Evolutionary conservation across 208 protist species (phyloP), one percentile per base, ranked within the genome.

Genomic region (Trypanosoma mega): DNA sequence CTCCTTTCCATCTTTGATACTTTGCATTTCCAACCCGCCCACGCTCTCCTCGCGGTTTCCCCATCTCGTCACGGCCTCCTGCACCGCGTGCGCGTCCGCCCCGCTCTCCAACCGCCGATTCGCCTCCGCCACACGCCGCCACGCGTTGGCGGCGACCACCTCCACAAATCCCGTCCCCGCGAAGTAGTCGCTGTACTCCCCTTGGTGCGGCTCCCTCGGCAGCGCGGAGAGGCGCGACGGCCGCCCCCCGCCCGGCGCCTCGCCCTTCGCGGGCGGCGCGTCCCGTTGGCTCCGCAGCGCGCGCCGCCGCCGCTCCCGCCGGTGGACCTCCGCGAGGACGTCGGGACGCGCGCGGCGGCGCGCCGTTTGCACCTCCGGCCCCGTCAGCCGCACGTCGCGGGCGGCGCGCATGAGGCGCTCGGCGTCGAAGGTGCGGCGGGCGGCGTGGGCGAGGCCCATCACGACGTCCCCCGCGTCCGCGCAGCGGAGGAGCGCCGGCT

Each of bases 381-480:
- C 55, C n/a, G 50, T 24, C 11, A 88, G 52, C n/a, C 61, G 39
- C 26, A 82, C 33, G 8, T 37, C 34, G 18, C 41, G 55, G 0
- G 72, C 63, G 0, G 58, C 53, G 14, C 57, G 60, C 8, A 85
- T 41, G 12, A 88, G 74, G 26, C 54, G 44, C 7, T 72, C 23
- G 1, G 71, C 72, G 24, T 87, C 67, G 66, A 76, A 87, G 26
- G 81, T 48, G 12, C 52, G 53, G 20, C 53, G 55, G 3, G 66
- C 68, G 11, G 54, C 45, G 44, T 69, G 21, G 26, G 54, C 63
- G 18, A 91, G 56, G 6, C 48, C 34, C 7, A 76, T 41, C 9
- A 82, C 63, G 8, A 85, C 59, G 37, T 74, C 75, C 8, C 74
- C 66, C 12, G 62, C 71, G 34, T 86, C 78, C 11, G 72, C 49